Conservation (phyloP, 208 protist genomes). For the Angomonas ambiguus region DNA sequence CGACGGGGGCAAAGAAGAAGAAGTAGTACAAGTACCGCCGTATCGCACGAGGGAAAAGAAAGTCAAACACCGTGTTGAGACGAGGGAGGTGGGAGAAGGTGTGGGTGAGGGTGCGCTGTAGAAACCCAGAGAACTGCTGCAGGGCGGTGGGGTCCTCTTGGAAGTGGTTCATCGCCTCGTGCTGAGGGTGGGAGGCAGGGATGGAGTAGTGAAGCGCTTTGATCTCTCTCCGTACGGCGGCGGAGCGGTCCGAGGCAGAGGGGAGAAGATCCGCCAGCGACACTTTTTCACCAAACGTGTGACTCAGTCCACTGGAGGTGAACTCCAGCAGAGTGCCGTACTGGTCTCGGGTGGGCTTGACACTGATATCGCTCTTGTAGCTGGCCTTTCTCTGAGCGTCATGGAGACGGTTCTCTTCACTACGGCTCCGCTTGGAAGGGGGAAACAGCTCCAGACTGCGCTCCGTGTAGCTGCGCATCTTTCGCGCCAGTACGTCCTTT, state of each 20-base stretch:
- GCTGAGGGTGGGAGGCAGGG: not conserved
- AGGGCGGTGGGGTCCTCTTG: not conserved
- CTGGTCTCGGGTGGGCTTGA: not conserved
- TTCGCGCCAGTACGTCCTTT: not conserved
- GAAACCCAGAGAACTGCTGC: not conserved
- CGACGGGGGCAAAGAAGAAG: not conserved
- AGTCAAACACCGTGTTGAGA: not conserved
- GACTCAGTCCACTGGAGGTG: not conserved
- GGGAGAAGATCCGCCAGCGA: not conserved
- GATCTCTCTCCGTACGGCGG: not conserved
- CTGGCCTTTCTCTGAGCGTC: not conserved
- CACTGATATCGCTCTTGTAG: not conserved
- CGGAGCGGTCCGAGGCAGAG: not conserved
- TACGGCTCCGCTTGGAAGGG: not conserved
- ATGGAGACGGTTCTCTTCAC: not conserved
- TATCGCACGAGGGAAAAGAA: not conserved
- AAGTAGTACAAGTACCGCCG: not conserved
- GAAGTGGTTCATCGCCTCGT: not conserved
- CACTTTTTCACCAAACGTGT: not conserved
- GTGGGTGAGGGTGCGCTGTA: not conserved
- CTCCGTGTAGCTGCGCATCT: not conserved
- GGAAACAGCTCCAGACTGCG: not conserved
- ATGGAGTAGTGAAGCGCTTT: not conserved
- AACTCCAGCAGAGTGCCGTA: not conserved
- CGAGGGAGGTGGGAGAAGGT: not conserved